Percentiles rank a stretch among this genome's conserved stretches.
Conservation (phyloP, 1,139 yeast species). For the Chernovozyma sophiae-reginae region DNA sequence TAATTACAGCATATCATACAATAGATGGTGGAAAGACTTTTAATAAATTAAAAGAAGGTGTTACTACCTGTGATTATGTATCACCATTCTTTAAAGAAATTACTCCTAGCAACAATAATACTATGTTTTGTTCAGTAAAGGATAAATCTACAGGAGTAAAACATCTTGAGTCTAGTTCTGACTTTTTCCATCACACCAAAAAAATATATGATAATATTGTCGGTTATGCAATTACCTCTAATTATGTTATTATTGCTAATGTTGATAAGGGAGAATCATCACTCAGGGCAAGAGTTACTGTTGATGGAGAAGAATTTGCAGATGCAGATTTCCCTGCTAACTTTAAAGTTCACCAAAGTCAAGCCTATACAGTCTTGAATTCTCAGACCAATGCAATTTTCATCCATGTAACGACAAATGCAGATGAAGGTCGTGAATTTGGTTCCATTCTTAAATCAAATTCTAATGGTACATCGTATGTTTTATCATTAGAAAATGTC, state of each 20-base stretch:
- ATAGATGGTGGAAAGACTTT: constrained; percentile 63
- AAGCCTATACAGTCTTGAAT: constrained; percentile 82
- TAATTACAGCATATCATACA: constrained; percentile 55
- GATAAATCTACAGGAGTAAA: constrained; percentile 9
- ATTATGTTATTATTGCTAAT: constrained; percentile 62
- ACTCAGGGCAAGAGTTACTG: constrained; percentile 67
- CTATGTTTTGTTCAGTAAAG: constrained; percentile 52
- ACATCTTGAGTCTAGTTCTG: constrained; percentile 23
- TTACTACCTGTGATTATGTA: constrained; percentile 63
- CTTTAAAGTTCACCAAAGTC: constrained; percentile 56
- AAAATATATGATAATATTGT: constrained; percentile 28
- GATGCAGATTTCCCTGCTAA: constrained; percentile 76
- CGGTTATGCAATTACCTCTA: constrained; percentile 45
- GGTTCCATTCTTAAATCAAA: constrained; percentile 89
- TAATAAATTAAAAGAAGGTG: constrained; percentile 46
- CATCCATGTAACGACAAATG: constrained; percentile 73
- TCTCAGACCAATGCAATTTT: constrained; percentile 72
- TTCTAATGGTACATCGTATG: constrained; percentile 93
- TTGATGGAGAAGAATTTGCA: constrained; percentile 79
- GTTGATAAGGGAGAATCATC: constrained; percentile 36
- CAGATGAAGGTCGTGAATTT: constrained; percentile 49
- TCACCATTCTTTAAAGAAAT: constrained; percentile 43
- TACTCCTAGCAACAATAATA: constrained; percentile 36
- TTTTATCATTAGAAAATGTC: constrained; percentile 64
- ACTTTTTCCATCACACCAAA: constrained; percentile 21